Conservation (phyloP, 2,329 filamentous ascomycete species). For the Cryphonectria japonica region DNA sequence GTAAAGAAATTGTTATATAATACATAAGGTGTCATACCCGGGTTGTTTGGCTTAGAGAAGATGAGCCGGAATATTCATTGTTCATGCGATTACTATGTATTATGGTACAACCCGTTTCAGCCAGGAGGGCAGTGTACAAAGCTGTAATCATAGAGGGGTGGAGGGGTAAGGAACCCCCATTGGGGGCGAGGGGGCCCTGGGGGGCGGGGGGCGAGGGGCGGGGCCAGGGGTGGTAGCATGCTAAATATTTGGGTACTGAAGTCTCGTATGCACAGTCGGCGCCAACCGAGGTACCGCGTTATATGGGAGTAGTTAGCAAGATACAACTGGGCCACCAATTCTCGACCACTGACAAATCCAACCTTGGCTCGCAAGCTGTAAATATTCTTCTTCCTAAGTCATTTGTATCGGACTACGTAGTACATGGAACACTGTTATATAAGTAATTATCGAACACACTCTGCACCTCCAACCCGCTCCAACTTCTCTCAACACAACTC, state of each 20-base stretch:
- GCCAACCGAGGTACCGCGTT: neutral
- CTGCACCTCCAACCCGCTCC: no score
- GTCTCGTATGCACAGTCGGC: neutral
- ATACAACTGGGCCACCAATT: neutral
- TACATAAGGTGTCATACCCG: neutral
- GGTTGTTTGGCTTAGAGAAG: neutral
- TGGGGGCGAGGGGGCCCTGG: neutral
- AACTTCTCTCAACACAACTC: conserved; percentile 24
- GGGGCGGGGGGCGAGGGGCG: no score
- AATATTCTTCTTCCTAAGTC: neutral
- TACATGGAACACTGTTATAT: neutral
- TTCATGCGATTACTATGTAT: neutral
- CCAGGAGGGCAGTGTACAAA: neutral
- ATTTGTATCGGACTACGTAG: neutral
- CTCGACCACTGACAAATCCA: conserved; percentile 5
- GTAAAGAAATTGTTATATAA: neutral
- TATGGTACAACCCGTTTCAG: neutral
- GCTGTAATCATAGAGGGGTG: neutral
- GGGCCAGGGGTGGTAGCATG: neutral
- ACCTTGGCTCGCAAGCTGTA: neutral
- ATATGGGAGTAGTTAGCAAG: neutral
- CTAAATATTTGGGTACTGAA: neutral
- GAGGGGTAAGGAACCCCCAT: neutral
- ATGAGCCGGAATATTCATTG: neutral
- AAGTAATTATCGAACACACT: neutral